Percentiles rank a stretch among this genome's conserved stretches.
These are phyloP conservation scores for Pyricularia sp. DNA, from an alignment of 2,329 filamentous ascomycete genomes.

Conservation along the genomic window DNA sequence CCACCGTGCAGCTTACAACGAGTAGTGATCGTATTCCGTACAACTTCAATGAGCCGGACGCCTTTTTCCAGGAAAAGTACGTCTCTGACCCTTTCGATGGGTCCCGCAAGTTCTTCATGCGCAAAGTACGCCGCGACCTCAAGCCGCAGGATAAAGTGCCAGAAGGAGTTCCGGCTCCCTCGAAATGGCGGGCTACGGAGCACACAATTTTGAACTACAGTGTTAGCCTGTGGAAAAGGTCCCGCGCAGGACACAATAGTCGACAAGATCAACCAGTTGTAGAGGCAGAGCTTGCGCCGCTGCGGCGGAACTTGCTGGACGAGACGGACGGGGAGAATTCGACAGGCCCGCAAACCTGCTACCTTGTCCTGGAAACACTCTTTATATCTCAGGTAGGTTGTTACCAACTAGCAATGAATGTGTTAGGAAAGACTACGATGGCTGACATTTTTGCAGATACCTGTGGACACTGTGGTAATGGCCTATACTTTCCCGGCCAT, in stretches of 20 bases:
- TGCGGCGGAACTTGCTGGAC: constrained; percentile 79
- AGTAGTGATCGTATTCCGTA: constrained; percentile 23
- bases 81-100: constrained; percentile 51
- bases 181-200: constrained; percentile 27
- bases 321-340: constrained; percentile 39
- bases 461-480: constrained; percentile 60
- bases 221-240: constrained; percentile 61
- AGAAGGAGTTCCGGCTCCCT: constrained; percentile 35
- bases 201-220: constrained; percentile 75
- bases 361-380: constrained; percentile 68
- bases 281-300: constrained; percentile 60
- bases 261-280: constrained; percentile 71
- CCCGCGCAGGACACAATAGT: constrained; percentile 39
- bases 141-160: constrained; percentile 59
- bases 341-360: constrained; percentile 37
- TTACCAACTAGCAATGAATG: background rate
- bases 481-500: constrained; percentile 73
- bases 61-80: constrained; percentile 43
- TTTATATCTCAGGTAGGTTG: constrained; percentile 62
- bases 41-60: constrained; percentile 31
- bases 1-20: constrained; percentile 14
- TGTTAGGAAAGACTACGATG: background rate
- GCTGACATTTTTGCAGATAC: constrained; percentile 41
- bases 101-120: constrained; percentile 50
- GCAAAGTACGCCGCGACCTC: constrained; percentile 44